These are phyloP conservation scores for Viridothelium virens DNA, from an alignment of 495 filamentous ascomycete genomes.

Conservation along the genomic window DNA sequence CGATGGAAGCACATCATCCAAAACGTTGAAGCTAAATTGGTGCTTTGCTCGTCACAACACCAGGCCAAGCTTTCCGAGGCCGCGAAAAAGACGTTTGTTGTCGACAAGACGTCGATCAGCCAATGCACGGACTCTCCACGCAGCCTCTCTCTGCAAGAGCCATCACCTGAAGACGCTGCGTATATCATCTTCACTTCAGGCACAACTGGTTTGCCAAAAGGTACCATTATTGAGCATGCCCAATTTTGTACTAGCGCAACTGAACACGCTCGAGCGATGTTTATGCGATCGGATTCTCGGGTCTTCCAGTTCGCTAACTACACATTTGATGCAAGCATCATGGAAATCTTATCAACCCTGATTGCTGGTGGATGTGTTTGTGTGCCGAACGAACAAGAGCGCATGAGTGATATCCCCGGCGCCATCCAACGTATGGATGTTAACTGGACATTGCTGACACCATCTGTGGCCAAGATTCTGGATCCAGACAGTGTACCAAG, in stretches of 20 bases:
- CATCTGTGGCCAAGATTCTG: conserved; percentile 65
- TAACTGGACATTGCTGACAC: conserved; percentile 75
- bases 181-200: conserved; percentile 92
- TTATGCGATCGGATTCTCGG: conserved; percentile 62
- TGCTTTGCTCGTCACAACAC: conserved; percentile 29
- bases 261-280: conserved; percentile 63
- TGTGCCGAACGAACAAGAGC: conserved; percentile 51
- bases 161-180: conserved; percentile 47
- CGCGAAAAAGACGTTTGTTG: conserved; percentile 19
- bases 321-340: conserved; percentile 82
- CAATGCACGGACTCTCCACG: background rate
- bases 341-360: conserved; percentile 79
- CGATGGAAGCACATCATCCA: conserved; percentile 63
- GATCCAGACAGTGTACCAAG: conserved; percentile 53
- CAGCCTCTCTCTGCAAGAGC: conserved; percentile 9
- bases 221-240: conserved; percentile 56
- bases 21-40: conserved; percentile 46
- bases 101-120: conserved; percentile 11
- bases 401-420: conserved; percentile 62
- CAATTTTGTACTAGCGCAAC: conserved; percentile 67
- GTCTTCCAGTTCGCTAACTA: conserved; percentile 77
- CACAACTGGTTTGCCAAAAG: conserved; percentile 80
- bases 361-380: conserved; percentile 63
- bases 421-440: conserved; percentile 55
- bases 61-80: conserved; percentile 24